Conservation (phyloP, 441 rosid species). For the Geranium incanum region DNA sequence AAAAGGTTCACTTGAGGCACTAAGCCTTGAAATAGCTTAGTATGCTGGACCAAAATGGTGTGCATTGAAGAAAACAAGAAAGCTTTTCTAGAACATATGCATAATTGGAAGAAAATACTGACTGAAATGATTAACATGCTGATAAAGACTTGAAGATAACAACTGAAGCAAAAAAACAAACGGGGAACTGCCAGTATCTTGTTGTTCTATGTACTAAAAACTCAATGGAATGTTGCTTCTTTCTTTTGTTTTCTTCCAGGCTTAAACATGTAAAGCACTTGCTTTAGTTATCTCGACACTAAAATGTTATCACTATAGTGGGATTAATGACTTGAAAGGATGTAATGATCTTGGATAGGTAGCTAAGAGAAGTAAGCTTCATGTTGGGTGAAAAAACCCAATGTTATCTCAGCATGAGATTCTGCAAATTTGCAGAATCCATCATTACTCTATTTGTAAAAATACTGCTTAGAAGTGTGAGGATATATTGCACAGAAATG, state of each 20-base stretch:
- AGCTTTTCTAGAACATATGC: neutral
- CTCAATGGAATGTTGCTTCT: neutral
- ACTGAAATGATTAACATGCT: neutral
- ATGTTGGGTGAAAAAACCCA: neutral
- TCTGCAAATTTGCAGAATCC: neutral
- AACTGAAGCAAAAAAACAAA: neutral
- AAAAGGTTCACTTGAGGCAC: neutral
- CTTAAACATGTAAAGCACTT: neutral
- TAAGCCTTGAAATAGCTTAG: neutral
- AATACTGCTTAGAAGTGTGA: neutral
- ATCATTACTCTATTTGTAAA: conserved; percentile 3
- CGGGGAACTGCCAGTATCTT: neutral
- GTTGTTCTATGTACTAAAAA: neutral
- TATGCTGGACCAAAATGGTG: neutral
- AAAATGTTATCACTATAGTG: neutral
- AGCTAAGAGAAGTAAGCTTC: neutral
- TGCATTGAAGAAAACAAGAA: neutral
- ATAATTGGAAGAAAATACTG: neutral
- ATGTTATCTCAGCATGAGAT: neutral
- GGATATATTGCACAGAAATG: neutral
- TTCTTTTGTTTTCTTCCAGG: neutral
- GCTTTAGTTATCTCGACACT: neutral
- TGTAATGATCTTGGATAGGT: neutral
- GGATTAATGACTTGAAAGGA: neutral
- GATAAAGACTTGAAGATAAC: conserved; percentile 1